These are phyloP conservation scores for Acanthamoeba pearcei DNA, from an alignment of 208 protist species.

Conservation along the genomic window DNA sequence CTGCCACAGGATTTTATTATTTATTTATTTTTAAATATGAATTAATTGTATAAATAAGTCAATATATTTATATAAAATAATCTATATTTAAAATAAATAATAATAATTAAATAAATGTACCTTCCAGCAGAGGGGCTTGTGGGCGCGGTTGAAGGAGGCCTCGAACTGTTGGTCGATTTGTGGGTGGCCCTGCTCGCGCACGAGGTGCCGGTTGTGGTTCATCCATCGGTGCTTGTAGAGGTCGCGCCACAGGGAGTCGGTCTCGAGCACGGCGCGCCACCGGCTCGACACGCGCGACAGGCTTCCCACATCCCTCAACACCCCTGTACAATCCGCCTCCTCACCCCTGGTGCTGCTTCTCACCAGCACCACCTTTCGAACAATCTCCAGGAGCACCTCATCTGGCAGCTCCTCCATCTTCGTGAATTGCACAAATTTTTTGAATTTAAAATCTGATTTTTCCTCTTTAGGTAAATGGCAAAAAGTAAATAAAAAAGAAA, in stretches of 20 bases:
- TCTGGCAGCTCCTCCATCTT: slow-evolving; percentile 16
- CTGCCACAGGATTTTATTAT: not conserved
- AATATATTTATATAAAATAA: too few species aligned
- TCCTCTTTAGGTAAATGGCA: too few species aligned
- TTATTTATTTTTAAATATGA: too few species aligned
- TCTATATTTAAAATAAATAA: not conserved
- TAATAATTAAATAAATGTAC: not conserved
- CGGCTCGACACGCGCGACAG: not conserved
- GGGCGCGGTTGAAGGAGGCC: not conserved
- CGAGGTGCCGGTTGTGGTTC: not conserved
- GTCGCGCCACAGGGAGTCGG: slow-evolving; percentile 6
- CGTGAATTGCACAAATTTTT: too few species aligned
- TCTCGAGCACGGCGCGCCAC: not conserved
- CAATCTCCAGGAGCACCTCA: not conserved
- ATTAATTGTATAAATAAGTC: too few species aligned
- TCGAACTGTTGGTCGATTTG: too few species aligned
- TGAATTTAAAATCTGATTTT: too few species aligned
- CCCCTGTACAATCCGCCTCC: too few species aligned
- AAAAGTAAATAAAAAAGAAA: too few species aligned
- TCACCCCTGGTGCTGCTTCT: too few species aligned
- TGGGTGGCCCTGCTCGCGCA: not conserved
- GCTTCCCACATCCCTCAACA: not conserved
- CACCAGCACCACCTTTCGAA: too few species aligned
- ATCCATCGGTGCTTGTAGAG: not conserved
- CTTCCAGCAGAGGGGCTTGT: slow-evolving; percentile 34